Percentiles rank a stretch among this genome's conserved stretches.
Evolutionary conservation across 352 stramenopile genomes (phyloP).

Genomic region (Phytophthora crassamura): DNA sequence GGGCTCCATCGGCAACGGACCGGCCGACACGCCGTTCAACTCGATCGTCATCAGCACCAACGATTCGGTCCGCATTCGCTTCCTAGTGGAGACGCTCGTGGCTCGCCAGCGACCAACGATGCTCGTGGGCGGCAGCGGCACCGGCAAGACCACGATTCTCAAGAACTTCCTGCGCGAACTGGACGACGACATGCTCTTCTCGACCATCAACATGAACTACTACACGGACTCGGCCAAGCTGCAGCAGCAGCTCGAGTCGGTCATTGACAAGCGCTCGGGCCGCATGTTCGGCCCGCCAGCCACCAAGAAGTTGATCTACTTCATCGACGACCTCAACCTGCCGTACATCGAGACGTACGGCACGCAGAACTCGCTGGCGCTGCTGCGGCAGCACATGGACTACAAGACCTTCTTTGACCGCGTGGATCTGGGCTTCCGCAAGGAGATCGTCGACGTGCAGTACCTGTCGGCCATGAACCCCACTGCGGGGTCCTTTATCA

Average conservation of each 20-base stretch:
- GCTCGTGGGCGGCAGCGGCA: conserved; percentile 95
- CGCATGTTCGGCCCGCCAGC: conserved; percentile 95
- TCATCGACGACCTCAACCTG: conserved; percentile 97
- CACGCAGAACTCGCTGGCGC: conserved; percentile 95
- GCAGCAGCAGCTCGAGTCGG: conserved; percentile 95
- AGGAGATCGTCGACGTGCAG: conserved; percentile 97
- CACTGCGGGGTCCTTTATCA: conserved; percentile 96
- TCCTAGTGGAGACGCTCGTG: conserved; percentile 95
- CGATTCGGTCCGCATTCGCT: conserved; percentile 95
- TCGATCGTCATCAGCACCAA: conserved; percentile 97
- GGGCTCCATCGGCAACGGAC: conserved; percentile 92
- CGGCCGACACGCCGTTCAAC: conserved; percentile 96
- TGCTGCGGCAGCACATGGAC: conserved; percentile 97
- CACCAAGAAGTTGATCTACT: conserved; percentile 96
- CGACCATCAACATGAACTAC: conserved; percentile 98
- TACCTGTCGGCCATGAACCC: conserved; percentile 98
- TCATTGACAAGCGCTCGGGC: conserved; percentile 97
- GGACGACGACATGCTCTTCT: conserved; percentile 95
- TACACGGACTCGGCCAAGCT: conserved; percentile 96
- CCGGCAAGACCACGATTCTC: conserved; percentile 97
- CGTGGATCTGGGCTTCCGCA: conserved; percentile 95
- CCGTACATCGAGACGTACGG: conserved; percentile 98
- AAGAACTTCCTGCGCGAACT: conserved; percentile 94
- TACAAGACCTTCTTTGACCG: conserved; percentile 97
- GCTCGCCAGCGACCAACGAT: conserved; percentile 94